These are phyloP conservation scores for Penicillium fuscoglaucum DNA, from an alignment of 2,329 filamentous ascomycete genomes.

Conservation along the genomic window DNA sequence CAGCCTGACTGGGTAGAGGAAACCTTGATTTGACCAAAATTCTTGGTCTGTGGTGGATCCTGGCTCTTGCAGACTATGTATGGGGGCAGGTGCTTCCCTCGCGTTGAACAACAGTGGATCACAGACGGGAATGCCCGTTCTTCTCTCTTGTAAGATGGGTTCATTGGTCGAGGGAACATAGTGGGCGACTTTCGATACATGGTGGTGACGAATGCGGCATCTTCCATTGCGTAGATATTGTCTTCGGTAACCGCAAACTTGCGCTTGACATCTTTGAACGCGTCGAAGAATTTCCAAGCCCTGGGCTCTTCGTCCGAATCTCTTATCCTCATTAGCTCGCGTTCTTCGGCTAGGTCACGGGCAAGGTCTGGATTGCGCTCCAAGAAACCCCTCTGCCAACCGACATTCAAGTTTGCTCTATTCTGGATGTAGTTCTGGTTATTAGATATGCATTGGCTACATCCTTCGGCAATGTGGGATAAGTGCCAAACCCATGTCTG, in stretches of 20 bases:
- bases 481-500: not conserved
- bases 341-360: not conserved
- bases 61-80: constrained; percentile 1
- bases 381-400: not conserved
- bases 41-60: not conserved
- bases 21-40: not conserved
- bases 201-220: not conserved
- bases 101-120: constrained; percentile 1
- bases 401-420: not conserved
- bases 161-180: not conserved
- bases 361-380: not conserved
- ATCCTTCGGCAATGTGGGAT: not conserved
- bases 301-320: not conserved
- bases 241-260: not conserved
- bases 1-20: not conserved
- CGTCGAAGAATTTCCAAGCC: not conserved
- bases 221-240: not conserved
- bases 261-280: not conserved
- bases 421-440: not conserved
- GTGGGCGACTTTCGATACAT: not conserved
- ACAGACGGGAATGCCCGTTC: not conserved
- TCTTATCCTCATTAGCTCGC: not conserved
- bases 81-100: not conserved
- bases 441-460: not conserved
- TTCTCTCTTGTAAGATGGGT: not conserved